Evolutionary conservation across 495 filamentous ascomycete species (phyloP).

Genomic region (Niebla homalea): DNA sequence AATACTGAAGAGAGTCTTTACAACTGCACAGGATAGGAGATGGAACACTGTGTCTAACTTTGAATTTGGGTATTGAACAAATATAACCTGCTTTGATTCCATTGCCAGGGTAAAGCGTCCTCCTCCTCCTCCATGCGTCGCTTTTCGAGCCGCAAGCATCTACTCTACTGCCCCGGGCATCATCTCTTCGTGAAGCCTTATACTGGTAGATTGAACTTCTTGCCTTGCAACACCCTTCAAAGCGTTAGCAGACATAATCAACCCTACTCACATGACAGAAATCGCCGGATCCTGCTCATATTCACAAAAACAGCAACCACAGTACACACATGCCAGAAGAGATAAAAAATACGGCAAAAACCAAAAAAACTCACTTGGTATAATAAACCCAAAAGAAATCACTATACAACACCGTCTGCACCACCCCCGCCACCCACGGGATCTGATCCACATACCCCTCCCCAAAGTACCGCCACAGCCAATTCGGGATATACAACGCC

Average conservation of each 20-base stretch:
- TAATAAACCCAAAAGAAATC: constrained; percentile 99
- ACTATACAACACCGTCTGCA: constrained; percentile 91
- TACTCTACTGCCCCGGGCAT: background rate
- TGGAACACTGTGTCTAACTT: background rate
- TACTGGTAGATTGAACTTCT: constrained; percentile 78
- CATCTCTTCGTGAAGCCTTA: constrained; percentile 24
- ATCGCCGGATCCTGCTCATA: constrained; percentile 4
- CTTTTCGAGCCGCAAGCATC: background rate
- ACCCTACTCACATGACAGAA: background rate
- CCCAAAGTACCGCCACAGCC: constrained; percentile 76
- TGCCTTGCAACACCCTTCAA: constrained; percentile 62
- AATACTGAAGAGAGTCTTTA: constrained; percentile 38
- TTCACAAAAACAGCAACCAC: constrained; percentile 1
- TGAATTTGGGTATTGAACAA: constrained; percentile 5
- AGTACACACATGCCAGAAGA: background rate
- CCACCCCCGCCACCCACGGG: constrained; percentile 69
- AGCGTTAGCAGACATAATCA: constrained; percentile 13
- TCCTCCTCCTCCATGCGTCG: too few species aligned
- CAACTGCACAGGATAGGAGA: background rate
- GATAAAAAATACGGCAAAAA: background rate
- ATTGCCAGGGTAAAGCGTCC: too few species aligned
- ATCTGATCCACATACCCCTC: constrained; percentile 70
- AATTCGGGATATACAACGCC: constrained; percentile 95
- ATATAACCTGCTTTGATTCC: too few species aligned
- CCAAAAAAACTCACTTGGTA: constrained; percentile 70